These are phyloP conservation scores for Rhizophagus prolifer DNA, from an alignment of 192 early-diverging fungal species.

Conservation along the genomic window DNA sequence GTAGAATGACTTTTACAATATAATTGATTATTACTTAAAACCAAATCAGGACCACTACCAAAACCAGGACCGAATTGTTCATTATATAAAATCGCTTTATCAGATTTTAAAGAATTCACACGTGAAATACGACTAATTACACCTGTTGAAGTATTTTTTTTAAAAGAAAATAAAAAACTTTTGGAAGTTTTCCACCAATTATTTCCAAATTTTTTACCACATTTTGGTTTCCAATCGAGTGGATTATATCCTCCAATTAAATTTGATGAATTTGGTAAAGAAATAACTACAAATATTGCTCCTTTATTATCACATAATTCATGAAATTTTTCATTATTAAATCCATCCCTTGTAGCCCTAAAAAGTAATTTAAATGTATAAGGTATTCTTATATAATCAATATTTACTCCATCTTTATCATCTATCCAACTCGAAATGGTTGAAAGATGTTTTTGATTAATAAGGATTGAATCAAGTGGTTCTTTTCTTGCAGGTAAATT, in stretches of 20 bases:
- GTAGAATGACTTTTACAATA: background rate
- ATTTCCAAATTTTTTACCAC: background rate
- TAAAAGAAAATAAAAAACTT: constrained; percentile 13
- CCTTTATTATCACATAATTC: constrained; percentile 15
- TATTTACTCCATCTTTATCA: background rate
- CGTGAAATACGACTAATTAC: background rate
- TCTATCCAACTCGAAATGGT: constrained; percentile 19
- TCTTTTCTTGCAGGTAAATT: constrained; percentile 15
- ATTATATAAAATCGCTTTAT: background rate
- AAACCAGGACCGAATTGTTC: background rate
- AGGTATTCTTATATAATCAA: background rate
- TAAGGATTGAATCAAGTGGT: constrained; percentile 3
- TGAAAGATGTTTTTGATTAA: constrained; percentile 2
- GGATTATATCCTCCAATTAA: constrained; percentile 16
- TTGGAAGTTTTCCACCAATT: background rate
- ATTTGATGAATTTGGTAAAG: background rate
- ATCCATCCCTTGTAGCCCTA: background rate
- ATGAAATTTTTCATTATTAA: constrained; percentile 5
- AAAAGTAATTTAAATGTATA: background rate
- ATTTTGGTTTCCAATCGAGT: background rate
- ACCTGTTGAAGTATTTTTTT: background rate
- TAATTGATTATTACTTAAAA: background rate
- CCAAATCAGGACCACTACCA: background rate
- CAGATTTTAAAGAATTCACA: background rate
- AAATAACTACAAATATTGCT: background rate